Evolutionary conservation across 1,139 yeast species (phyloP).

Genomic region (Geotrichum carabidarum): DNA sequence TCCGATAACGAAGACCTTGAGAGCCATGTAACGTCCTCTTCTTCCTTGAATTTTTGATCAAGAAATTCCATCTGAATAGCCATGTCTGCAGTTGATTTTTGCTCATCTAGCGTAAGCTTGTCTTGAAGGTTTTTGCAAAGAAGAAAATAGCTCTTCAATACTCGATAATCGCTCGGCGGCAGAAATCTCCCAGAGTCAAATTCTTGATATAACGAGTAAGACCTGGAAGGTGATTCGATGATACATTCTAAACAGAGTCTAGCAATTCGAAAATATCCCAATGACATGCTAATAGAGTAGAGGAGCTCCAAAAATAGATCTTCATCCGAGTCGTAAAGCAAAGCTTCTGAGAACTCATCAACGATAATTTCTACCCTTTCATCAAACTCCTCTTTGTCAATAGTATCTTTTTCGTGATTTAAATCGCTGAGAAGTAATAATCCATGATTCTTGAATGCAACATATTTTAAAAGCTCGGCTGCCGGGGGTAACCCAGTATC

Average conservation of each 20-base stretch:
- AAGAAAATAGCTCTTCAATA: conserved; percentile 14
- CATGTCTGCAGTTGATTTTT: neutral
- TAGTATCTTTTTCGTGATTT: conserved; percentile 26
- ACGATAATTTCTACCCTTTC: conserved; percentile 31
- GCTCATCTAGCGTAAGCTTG: conserved; percentile 43
- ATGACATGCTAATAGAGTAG: conserved; percentile 27
- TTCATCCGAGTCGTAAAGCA: conserved; percentile 36
- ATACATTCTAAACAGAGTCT: conserved; percentile 63
- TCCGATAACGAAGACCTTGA: conserved; percentile 8
- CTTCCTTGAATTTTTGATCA: conserved; percentile 2
- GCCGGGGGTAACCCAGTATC: conserved; percentile 53
- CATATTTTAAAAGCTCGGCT: conserved; percentile 64
- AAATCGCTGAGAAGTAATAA: conserved; percentile 58
- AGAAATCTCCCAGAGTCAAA: conserved; percentile 24
- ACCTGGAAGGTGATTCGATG: conserved; percentile 30
- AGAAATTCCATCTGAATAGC: conserved; percentile 10
- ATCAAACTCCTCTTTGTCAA: conserved; percentile 29
- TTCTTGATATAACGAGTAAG: conserved; percentile 27
- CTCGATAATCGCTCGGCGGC: conserved; percentile 26
- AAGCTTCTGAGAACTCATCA: conserved; percentile 35
- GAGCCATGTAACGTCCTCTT: conserved; percentile 11
- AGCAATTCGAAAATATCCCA: conserved; percentile 46
- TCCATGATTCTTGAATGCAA: conserved; percentile 79
- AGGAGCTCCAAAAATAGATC: conserved; percentile 30
- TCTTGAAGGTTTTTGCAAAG: conserved; percentile 25